These are phyloP conservation scores for Phytophthora europaea DNA, from an alignment of 352 stramenopile genomes.

Conservation along the genomic window DNA sequence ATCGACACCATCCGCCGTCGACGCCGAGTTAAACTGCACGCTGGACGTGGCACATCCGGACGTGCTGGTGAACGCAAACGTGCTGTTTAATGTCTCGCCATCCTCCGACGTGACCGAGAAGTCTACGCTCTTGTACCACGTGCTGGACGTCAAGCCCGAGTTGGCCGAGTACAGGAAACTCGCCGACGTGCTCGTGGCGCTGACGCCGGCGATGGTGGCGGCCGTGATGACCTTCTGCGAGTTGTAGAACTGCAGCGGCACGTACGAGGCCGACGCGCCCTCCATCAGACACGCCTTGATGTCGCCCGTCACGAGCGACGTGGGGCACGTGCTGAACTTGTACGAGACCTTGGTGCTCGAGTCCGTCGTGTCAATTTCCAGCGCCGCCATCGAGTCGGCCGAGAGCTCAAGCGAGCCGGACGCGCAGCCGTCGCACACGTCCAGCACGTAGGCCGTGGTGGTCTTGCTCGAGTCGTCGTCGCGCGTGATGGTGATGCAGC, in stretches of 20 bases:
- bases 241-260: conserved; percentile 88
- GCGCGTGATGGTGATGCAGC: conserved; percentile 78
- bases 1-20: conserved; percentile 56
- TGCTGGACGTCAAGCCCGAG: conserved; percentile 48
- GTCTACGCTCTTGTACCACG: conserved; percentile 72
- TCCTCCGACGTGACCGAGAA: conserved; percentile 69
- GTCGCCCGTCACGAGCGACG: conserved; percentile 67
- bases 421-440: conserved; percentile 71
- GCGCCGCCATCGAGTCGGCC: conserved; percentile 45
- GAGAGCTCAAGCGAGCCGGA: conserved; percentile 66
- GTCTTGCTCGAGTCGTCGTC: conserved; percentile 53
- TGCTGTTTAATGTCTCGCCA: conserved; percentile 61
- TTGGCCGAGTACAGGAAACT: conserved; percentile 75
- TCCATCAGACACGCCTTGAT: conserved; percentile 89
- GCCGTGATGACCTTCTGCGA: conserved; percentile 74
- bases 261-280: conserved; percentile 79
- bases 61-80: conserved; percentile 66
- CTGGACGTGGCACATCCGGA: conserved; percentile 69
- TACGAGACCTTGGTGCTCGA: conserved; percentile 61
- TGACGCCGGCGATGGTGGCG: conserved; percentile 67
- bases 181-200: conserved; percentile 58
- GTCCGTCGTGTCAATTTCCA: conserved; percentile 60
- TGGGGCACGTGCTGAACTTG: conserved; percentile 69
- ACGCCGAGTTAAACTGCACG: conserved; percentile 76
- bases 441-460: conserved; percentile 76